Percentiles rank a stretch among this genome's conserved stretches.
Conservation (phyloP, 1,139 yeast genomes). For the Protomyces pachydermus region DNA sequence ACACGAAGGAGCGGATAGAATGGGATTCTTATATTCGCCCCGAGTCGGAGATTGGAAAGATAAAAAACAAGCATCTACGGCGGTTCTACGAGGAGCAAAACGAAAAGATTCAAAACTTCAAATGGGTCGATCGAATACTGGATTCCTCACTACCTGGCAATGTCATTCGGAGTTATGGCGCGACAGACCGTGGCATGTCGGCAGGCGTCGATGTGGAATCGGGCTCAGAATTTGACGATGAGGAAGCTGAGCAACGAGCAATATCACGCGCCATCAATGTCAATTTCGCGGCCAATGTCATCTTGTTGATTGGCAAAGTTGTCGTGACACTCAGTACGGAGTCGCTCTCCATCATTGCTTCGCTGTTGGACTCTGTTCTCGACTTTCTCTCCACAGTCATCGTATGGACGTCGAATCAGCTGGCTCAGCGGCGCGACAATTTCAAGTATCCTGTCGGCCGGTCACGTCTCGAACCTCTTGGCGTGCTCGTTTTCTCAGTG, state of each 20-base stretch:
- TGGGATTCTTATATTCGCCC: constrained; percentile 46
- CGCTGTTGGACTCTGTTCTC: constrained; percentile 67
- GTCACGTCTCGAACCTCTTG: constrained; percentile 69
- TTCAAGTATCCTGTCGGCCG: constrained; percentile 60
- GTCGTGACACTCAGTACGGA: constrained; percentile 59
- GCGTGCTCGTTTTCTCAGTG: constrained; percentile 67
- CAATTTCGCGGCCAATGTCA: constrained; percentile 57
- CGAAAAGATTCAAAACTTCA: constrained; percentile 52
- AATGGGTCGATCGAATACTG: constrained; percentile 59
- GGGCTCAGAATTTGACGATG: constrained; percentile 31
- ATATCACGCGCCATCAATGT: constrained; percentile 60
- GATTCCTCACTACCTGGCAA: constrained; percentile 68
- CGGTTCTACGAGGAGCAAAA: constrained; percentile 46
- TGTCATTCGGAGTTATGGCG: constrained; percentile 59
- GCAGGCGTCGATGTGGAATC: constrained; percentile 37
- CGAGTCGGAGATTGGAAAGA: constrained; percentile 36
- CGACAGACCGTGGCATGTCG: constrained; percentile 32
- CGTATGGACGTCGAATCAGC: constrained; percentile 52
- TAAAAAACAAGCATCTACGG: constrained; percentile 34
- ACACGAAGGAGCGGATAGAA: constrained; percentile 45
- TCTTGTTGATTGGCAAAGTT: constrained; percentile 57
- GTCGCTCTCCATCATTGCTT: constrained; percentile 71
- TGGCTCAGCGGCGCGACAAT: constrained; percentile 53
- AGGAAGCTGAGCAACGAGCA: constrained; percentile 47
- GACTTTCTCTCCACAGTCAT: constrained; percentile 73